Evolutionary conservation across 2,329 filamentous ascomycete genomes (phyloP), one percentile per base, ranked within the genome.

Genomic region (Fusarium coffeatum): DNA sequence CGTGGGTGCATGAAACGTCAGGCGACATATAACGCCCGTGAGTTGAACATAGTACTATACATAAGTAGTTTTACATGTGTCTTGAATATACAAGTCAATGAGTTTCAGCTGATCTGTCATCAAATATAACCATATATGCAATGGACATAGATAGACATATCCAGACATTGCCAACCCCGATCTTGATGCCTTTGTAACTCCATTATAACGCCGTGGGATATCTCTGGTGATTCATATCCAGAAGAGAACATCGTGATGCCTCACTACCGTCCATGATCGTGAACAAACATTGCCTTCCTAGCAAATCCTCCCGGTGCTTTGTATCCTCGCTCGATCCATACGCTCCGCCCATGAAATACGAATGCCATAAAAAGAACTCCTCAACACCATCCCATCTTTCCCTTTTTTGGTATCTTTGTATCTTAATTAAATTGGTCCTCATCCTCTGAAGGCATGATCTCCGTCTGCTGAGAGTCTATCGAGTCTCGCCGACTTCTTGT

Each of bases 151-250:
- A 54, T 34, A 34, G 53, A 40, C 18, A 50, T 80, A 76, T 74
- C 25, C 75, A 77, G 28, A 46, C 64, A 70, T 64, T 40, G 30
- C 40, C 47, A 27, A 16, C 25, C 47, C 27, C 8, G 11, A 32
- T 41, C 20, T 60, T 25, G 32, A 41, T 66, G 25, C 25, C 60
- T 48, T 34, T 64, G 30, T 54, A 50, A 46, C 40, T 50, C 47
- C 46, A 49, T 43, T 47, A 47, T 49, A 71, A 69, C 68, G 60
- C 68, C 68, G 6, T 62, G 23, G 63, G 67, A 71, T 71, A 69
- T 69, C 67, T 68, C 25, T 60, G 42, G 27, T 66, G 34, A 47
- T 47, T 55, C 48, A 47, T 45, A 45, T 60, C 67, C 67, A 56
- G 50, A 51, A 49, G 28, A 54, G 65, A 53, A 43, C 43, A 45